Evolutionary conservation across 192 early-diverging fungal genomes (phyloP).

Genomic region (Phlyctochytrium planicorne): DNA sequence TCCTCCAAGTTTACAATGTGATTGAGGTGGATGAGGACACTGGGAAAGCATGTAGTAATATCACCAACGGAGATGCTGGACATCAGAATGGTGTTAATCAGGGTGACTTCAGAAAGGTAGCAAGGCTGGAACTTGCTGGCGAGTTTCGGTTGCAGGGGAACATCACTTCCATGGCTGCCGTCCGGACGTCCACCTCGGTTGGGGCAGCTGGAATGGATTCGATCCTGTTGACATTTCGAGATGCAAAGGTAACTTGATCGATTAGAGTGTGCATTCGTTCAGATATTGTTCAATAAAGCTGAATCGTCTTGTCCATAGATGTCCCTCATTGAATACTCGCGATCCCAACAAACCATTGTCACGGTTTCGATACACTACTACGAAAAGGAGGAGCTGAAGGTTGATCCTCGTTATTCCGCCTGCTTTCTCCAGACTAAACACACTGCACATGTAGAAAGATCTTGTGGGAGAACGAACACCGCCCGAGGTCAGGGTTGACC

Average conservation of each 20-base stretch:
- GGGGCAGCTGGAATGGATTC: constrained; percentile 69
- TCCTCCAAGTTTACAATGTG: constrained; percentile 71
- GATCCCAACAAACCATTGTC: constrained; percentile 67
- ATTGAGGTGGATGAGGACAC: constrained; percentile 41
- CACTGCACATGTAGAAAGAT: constrained; percentile 52
- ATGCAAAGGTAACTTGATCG: constrained; percentile 70
- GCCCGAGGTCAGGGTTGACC: constrained; percentile 75
- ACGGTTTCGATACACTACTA: constrained; percentile 98
- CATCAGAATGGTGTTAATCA: background rate
- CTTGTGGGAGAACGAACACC: constrained; percentile 60
- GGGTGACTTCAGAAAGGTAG: constrained; percentile 34
- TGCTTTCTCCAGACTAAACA: background rate
- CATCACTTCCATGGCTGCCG: constrained; percentile 68
- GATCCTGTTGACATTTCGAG: constrained; percentile 72
- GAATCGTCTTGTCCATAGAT: constrained; percentile 63
- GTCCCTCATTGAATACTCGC: constrained; percentile 85
- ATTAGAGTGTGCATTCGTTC: background rate
- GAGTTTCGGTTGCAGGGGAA: constrained; percentile 68
- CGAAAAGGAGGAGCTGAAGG: constrained; percentile 87
- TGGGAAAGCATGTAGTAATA: background rate
- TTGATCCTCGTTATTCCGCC: constrained; percentile 18
- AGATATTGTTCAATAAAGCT: constrained; percentile 8
- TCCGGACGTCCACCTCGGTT: constrained; percentile 61
- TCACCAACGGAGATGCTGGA: too few relatives aligned
- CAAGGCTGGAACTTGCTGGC: constrained; percentile 60